Evolutionary conservation across 2,329 filamentous ascomycete species (phyloP).

Genomic region (Alternaria postmessia): DNA sequence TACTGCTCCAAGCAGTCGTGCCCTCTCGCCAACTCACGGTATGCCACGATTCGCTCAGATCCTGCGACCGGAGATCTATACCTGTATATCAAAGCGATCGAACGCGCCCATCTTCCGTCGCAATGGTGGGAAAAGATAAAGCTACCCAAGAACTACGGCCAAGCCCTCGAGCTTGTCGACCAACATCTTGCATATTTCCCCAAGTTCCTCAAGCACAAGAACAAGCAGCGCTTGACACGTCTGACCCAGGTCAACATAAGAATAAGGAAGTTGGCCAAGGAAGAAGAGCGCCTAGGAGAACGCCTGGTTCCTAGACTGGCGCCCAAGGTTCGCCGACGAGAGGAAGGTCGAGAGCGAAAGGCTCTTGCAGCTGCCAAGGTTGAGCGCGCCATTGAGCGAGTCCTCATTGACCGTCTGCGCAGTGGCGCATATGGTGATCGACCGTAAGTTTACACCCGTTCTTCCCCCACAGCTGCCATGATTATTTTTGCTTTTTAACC

Average conservation of each 20-base stretch:
- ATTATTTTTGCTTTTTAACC: constrained; percentile 21
- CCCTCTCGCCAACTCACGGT: constrained; percentile 88
- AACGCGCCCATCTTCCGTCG: constrained; percentile 75
- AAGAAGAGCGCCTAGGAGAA: constrained; percentile 90
- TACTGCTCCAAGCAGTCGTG: constrained; percentile 68
- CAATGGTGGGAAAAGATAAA: constrained; percentile 96
- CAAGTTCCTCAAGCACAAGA: constrained; percentile 91
- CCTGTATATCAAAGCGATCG: constrained; percentile 91
- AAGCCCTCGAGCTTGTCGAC: constrained; percentile 81
- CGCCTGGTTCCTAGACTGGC: constrained; percentile 86
- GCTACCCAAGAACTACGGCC: constrained; percentile 87
- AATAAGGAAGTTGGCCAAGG: constrained; percentile 78
- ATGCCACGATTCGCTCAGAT: constrained; percentile 88
- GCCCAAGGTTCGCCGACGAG: constrained; percentile 76
- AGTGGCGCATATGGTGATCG: constrained; percentile 94
- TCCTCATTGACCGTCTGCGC: constrained; percentile 88
- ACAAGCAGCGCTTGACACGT: constrained; percentile 93
- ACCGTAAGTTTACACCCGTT: constrained; percentile 57
- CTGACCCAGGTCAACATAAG: constrained; percentile 89
- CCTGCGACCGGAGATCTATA: constrained; percentile 84
- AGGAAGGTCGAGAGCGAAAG: constrained; percentile 60
- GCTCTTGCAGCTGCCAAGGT: constrained; percentile 77
- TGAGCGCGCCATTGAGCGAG: constrained; percentile 92
- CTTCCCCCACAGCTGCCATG: constrained; percentile 5
- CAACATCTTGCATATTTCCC: constrained; percentile 78